A percentile compares a stretch with the other conserved stretches of the same genome.
These are phyloP conservation scores for Wickerhamomyces mucosus DNA, from an alignment of 805 yeast genomes.

Conservation along the genomic window DNA sequence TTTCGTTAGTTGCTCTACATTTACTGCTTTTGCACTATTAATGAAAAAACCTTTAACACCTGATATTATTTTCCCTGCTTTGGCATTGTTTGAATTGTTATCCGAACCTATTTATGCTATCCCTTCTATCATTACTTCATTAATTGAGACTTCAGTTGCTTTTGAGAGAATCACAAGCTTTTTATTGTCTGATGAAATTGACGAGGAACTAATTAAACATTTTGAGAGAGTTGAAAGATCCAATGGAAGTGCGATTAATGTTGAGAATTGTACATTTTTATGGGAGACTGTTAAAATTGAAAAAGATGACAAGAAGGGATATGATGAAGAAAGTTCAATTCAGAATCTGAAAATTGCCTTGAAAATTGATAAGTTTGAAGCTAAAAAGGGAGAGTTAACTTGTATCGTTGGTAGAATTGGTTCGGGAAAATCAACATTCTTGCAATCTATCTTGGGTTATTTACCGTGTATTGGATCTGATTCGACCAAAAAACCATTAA, in stretches of 20 bases:
- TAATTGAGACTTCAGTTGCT: conserved; percentile 53
- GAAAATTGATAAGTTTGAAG: conserved; percentile 34
- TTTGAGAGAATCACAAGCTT: conserved; percentile 43
- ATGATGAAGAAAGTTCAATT: conserved; percentile 34
- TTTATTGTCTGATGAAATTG: conserved; percentile 37
- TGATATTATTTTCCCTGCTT: conserved; percentile 60
- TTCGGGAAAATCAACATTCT: conserved; percentile 49
- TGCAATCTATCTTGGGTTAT: conserved; percentile 33
- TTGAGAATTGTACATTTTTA: conserved; percentile 42
- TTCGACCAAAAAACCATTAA: conserved; percentile 9
- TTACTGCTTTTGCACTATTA: conserved; percentile 41
- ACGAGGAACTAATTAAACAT: conserved; percentile 25
- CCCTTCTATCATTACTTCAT: conserved; percentile 46
- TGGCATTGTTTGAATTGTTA: conserved; percentile 48
- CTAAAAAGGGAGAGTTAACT: conserved; percentile 41
- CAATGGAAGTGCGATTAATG: conserved; percentile 26
- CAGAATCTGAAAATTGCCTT: conserved; percentile 41
- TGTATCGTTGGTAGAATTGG: conserved; percentile 65
- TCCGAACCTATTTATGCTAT: conserved; percentile 50
- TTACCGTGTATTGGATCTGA: conserved; percentile 29
- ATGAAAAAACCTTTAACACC: conserved; percentile 47
- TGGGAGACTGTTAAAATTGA: conserved; percentile 30
- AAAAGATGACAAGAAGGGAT: conserved; percentile 11
- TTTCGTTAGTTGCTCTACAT: conserved; percentile 52
- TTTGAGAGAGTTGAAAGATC: conserved; percentile 14